phyloP scores from a whole-genome alignment of 169 alveolate species.

The Neospora caninum region DNA sequence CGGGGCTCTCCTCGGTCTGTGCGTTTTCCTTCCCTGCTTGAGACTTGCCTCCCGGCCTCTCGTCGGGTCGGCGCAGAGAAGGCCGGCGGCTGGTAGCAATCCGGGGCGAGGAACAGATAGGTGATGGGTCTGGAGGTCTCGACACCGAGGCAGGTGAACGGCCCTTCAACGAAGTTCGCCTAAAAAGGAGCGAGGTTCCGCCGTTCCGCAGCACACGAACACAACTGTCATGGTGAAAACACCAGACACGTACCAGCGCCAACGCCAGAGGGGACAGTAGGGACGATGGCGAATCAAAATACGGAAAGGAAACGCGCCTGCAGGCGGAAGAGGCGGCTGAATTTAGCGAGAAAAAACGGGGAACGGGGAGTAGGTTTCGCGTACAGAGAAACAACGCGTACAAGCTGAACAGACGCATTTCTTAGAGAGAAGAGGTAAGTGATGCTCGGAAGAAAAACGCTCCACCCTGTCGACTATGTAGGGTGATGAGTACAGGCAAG shows the following conservation, averaged over 20 bases:
- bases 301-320: too few species aligned
- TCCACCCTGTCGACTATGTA: too few species aligned
- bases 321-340: too few species aligned
- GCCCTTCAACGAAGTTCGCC: not conserved
- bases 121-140: slow-evolving; percentile 8
- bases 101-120: slow-evolving; percentile 24
- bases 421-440: too few species aligned
- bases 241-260: not conserved
- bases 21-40: not conserved
- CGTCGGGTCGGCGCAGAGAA: not conserved
- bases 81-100: not conserved
- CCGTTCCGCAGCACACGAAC: not conserved
- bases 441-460: too few species aligned
- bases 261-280: too few species aligned
- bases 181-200: not conserved
- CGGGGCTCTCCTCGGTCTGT: not conserved
- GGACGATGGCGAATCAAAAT: too few species aligned
- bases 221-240: not conserved
- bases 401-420: too few species aligned
- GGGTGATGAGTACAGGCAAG: too few species aligned
- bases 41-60: not conserved
- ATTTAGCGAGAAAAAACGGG: too few species aligned
- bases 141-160: not conserved
- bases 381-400: too few species aligned
- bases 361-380: too few species aligned